These are phyloP conservation scores for Phialemonium atrogriseum DNA, from an alignment of 2,329 filamentous ascomycete species.

Conservation along the genomic window DNA sequence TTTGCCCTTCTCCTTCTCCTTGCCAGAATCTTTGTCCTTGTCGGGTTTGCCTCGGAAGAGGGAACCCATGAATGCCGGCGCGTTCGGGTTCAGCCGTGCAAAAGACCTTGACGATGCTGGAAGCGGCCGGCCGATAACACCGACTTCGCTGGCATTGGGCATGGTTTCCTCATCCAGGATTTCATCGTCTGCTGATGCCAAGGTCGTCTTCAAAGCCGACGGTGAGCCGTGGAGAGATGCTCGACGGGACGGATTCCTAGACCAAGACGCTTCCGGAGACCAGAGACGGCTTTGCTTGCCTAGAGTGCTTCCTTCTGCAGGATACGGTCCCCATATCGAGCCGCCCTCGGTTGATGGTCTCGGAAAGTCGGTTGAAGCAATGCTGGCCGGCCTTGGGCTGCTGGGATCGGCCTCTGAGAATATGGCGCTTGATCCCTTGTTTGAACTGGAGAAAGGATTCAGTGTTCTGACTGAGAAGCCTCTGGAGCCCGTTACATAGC, in stretches of 20 bases:
- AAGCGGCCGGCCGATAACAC: constrained; percentile 74
- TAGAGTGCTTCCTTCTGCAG: constrained; percentile 25
- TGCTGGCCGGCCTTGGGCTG: constrained; percentile 59
- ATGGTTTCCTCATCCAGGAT: constrained; percentile 52
- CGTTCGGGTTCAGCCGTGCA: constrained; percentile 71
- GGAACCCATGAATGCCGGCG: constrained; percentile 75
- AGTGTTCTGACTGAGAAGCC: constrained; percentile 33
- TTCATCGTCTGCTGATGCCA: constrained; percentile 57
- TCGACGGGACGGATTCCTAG: constrained; percentile 66
- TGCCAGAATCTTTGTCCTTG: constrained; percentile 26
- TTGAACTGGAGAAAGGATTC: constrained; percentile 39
- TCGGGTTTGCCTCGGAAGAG: constrained; percentile 41
- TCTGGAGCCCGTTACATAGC: constrained; percentile 21
- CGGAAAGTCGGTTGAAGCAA: constrained; percentile 62
- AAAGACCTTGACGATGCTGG: constrained; percentile 36
- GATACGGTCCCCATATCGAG: constrained; percentile 61
- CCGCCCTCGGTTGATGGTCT: constrained; percentile 72
- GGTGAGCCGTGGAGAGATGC: constrained; percentile 75
- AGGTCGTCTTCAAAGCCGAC: constrained; percentile 49
- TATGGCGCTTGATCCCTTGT: constrained; percentile 34
- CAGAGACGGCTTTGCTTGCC: constrained; percentile 53
- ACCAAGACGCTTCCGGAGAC: constrained; percentile 52
- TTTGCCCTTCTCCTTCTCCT: constrained; percentile 28
- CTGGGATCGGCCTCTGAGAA: constrained; percentile 47
- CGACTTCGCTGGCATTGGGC: constrained; percentile 49